Evolutionary conservation across 768 basidiomycete species (phyloP), one percentile per base, ranked within the genome.

Genomic region (Hypholoma fasciculare): DNA sequence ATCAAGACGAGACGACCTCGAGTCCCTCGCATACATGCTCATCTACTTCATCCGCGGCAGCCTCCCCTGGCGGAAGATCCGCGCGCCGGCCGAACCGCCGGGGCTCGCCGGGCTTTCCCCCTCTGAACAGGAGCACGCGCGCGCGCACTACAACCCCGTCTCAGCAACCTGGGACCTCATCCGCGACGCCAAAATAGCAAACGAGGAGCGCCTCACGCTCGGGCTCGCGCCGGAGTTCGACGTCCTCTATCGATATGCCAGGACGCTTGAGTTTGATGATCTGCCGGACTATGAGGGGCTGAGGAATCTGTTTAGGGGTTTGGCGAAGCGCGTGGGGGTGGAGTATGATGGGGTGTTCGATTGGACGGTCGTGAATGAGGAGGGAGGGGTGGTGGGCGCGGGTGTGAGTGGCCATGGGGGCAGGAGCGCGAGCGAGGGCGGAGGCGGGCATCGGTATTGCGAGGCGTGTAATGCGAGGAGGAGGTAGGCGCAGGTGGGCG

Each of bases 231-330:
- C 85, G 49, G 92, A 94, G 72, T 92, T 94, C 58, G 89, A 88
- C 61, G 83, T 92, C 54, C 81, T 94, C 63, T 89, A 88, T 71
- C 81, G 82, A 46, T 95, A 95, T 73, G 86, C 89, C 19, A 84
- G 93, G 46, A 86, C 85, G 1, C 84, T 96, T 37, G 88, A 88
- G 61, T 95, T 94, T 64, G 91, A 91, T 66, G 93, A 95, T 75
- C 78, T 92, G 40, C 94, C 93, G 9, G 94, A 96, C 72, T 96
- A 95, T 65, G 88, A 86, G 44, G 92, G 92, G 26, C 76, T 94
- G 20, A 81, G 92, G 43, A 82, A 81, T 46, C 80, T 93, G 46
- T 92, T 94, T 71, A 79, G 81, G 14, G 82, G 80, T 3, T 67
- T 88, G 11, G 86, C 82, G 1, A 77, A 75, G 57, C 77, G 82